Base-by-base conservation (phyloP, 805 yeast species). In the Cyberlindnera suaveolens region DNA sequence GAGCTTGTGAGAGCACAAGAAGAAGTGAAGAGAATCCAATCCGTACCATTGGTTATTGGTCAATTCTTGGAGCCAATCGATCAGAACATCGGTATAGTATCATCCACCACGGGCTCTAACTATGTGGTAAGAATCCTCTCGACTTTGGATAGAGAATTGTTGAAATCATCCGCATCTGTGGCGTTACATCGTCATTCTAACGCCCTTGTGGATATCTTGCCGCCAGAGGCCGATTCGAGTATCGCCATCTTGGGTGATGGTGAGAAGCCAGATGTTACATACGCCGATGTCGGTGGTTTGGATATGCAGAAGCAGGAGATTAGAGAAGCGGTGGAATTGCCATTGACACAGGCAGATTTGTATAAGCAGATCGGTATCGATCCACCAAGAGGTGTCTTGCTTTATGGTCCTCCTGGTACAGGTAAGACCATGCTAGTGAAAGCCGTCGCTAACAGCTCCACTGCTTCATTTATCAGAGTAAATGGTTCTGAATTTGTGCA, bases 401-500 rank as follows among this genome's bases (percentile, higher is more conserved):
- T 93, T 48, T 93, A 93, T 66, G 99, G 99, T n/a, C 98, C 99
- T 10, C 99, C 99, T 38, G 99, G 99, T 63, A 93, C 99, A 1
- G 99, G 99, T 58, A 93, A 93, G 66, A 93, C 99, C 18, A 90
- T 93, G 98, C 76, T 93, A 62, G 99, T 93, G 39, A 93, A 93
- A 66, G 99, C 99, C 0, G 99, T 93, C 38, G 99, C 99, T 11
- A 91, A 93, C 67, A 81, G 91, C 44, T 84, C 98, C 4, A 86
- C 96, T 1, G 99, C 99, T 3, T 76, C 96, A 5, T 93, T 93
- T 58, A 93, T 93, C 54, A 85, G 98, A 64, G 96, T 93, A 27
- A 93, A 88, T 56, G 99, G 99, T 49, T 91, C 98, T 1, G 99
- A 93, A 65, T 93, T 93, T 60, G 99, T 93, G 43, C 99, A 93